Conservation (phyloP, 768 basidiomycete species). For the Boletus edulis region DNA sequence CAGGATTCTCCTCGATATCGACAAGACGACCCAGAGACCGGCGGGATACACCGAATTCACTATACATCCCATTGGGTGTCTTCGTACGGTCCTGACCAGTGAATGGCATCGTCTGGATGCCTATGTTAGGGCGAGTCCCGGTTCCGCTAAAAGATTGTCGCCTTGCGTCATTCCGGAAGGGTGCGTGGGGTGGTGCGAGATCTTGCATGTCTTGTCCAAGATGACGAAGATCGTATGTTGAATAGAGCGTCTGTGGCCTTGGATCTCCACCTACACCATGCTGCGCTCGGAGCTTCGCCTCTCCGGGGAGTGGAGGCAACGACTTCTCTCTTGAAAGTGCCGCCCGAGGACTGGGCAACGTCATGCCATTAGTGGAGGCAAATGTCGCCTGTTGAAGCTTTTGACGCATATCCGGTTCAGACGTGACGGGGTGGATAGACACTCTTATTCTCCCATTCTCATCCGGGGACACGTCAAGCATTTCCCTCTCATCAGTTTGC, state of each 20-base stretch:
- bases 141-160: slow-evolving; percentile 78
- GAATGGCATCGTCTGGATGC: slow-evolving; percentile 49
- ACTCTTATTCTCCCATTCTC: slow-evolving; percentile 38
- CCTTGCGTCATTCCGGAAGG: slow-evolving; percentile 61
- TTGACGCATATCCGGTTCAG: slow-evolving; percentile 62
- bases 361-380: slow-evolving; percentile 32
- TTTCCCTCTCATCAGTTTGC: slow-evolving; percentile 45
- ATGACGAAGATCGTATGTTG: slow-evolving; percentile 55
- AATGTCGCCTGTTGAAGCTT: slow-evolving; percentile 38
- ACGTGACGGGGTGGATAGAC: slow-evolving; percentile 50
- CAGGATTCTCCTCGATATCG: slow-evolving; percentile 29
- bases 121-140: slow-evolving; percentile 53
- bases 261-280: slow-evolving; percentile 36
- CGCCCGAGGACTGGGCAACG: slow-evolving; percentile 24
- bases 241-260: slow-evolving; percentile 66
- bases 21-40: slow-evolving; percentile 47
- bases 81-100: slow-evolving; percentile 35
- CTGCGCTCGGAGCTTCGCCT: slow-evolving; percentile 43
- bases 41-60: slow-evolving; percentile 72
- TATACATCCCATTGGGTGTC: slow-evolving; percentile 46
- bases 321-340: slow-evolving; percentile 62
- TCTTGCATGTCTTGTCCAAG: slow-evolving; percentile 43
- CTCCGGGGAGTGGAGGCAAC: slow-evolving; percentile 71
- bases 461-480: slow-evolving; percentile 26
- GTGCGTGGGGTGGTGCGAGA: slow-evolving; percentile 59